Percentiles rank a stretch among this genome's conserved stretches.
These are phyloP conservation scores for Claviceps cyperi DNA, from an alignment of 2,329 filamentous ascomycete species.

Conservation along the genomic window DNA sequence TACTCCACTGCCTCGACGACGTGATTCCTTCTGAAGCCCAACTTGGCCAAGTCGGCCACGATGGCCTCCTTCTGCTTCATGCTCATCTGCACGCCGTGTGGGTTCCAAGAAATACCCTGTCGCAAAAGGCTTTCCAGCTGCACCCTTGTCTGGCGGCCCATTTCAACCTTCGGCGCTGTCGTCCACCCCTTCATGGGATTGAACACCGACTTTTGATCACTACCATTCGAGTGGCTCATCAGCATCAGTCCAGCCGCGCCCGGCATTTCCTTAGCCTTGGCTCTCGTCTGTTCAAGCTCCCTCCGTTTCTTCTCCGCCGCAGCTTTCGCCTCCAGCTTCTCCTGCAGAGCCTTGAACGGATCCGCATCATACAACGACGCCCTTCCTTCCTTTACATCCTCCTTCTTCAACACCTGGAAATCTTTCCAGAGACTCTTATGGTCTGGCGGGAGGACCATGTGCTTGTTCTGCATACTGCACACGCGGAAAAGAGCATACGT, in stretches of 20 bases:
- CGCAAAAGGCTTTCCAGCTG: slow-evolving; percentile 71
- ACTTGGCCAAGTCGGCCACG: slow-evolving; percentile 56
- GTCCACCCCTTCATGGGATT: slow-evolving; percentile 63
- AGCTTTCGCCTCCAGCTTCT: slow-evolving; percentile 64
- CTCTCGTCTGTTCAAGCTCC: slow-evolving; percentile 52
- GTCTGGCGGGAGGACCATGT: slow-evolving; percentile 83
- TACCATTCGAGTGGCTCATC: slow-evolving; percentile 27
- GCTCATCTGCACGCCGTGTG: slow-evolving; percentile 54
- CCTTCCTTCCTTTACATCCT: slow-evolving; percentile 61
- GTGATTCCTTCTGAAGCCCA: slow-evolving; percentile 82
- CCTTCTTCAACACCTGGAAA: slow-evolving; percentile 68
- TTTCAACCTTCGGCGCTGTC: slow-evolving; percentile 77
- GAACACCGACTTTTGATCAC: slow-evolving; percentile 17
- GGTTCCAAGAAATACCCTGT: slow-evolving; percentile 74
- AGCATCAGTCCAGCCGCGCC: slow-evolving; percentile 42
- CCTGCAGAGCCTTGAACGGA: slow-evolving; percentile 68
- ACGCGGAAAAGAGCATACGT: slow-evolving; percentile 85
- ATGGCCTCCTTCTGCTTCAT: slow-evolving; percentile 41
- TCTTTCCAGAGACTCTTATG: slow-evolving; percentile 88
- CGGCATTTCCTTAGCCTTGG: slow-evolving; percentile 51
- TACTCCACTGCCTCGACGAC: slow-evolving; percentile 74
- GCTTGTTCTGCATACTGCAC: slow-evolving; percentile 89
- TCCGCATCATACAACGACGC: slow-evolving; percentile 93
- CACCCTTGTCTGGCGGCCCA: slow-evolving; percentile 67
- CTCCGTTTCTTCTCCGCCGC: slow-evolving; percentile 65